Evolutionary conservation across 2,329 filamentous ascomycete species (phyloP), one percentile per base, ranked within the genome.

Genomic region (Furcasterigmium sp.): DNA sequence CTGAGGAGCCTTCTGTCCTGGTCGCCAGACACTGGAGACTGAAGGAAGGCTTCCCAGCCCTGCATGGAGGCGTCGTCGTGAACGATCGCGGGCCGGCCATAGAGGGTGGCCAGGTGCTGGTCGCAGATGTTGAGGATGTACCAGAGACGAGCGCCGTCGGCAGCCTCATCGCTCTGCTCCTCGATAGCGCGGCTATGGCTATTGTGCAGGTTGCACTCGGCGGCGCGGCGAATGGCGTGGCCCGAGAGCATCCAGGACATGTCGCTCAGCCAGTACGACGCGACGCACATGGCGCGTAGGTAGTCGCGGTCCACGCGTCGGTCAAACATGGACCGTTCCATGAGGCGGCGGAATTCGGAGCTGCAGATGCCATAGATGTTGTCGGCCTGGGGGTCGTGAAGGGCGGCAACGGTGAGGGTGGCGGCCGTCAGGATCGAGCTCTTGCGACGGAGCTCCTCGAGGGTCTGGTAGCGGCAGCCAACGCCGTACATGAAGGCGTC

Each of bases 161-260:
- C 65, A 0, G 68, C 68, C 35, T 75, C 69, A 11, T 67, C 62
- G 11, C 58, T 63, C 18, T 61, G 56, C 14, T 63, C 64, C 2
- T 55, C 48, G 2, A 71, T 55, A 4, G 66, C 63, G 8, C 62
- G 61, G 4, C 62, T 61, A 41, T 68, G 70, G 44, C 65, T 68
- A 44, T 60, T 65, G 35, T 66, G 63, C 1, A 75, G 51, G 45
- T 71, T 71, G 39, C 69, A 61, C 46, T 75, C 72, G 4, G 68
- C 69, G 0, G 73, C 73, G 14, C 72, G 61, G 8, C 73, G 64
- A 21, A 74, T 72, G 1, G 72, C 73, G 43, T 72, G 66, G 0
- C 78, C 78, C 0, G 76, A 79, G 1, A 83, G 63, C 51, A 77
- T 82, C 76, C 79, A 82, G 4, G 75, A 80, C 17, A 81, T 63